phyloP scores from a whole-genome alignment of 257 asterid genomes.

The Solanum boliviense region DNA sequence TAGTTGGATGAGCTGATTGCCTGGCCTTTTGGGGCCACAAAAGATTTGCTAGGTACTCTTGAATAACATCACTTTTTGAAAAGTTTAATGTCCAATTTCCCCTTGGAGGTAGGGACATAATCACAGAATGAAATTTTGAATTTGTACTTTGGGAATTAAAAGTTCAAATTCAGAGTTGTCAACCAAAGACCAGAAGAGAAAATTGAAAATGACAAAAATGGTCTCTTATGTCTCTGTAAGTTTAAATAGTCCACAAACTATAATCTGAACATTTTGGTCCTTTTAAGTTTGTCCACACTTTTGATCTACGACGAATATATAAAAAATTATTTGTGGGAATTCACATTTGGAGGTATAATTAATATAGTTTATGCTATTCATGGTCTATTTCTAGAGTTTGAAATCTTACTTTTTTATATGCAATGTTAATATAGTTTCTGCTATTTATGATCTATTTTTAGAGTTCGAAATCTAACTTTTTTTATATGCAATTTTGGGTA shows the following conservation, averaged over 20 bases:
- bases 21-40: not conserved
- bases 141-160: not conserved
- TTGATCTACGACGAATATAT: not conserved
- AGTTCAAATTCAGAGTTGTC: not conserved
- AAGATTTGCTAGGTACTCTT: not conserved
- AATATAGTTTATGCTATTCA: rapidly evolving
- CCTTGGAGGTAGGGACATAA: not conserved
- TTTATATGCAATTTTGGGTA: not conserved
- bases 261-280: not conserved
- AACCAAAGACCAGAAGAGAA: not conserved
- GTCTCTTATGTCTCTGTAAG: not conserved
- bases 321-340: not conserved
- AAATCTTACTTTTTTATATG: too few relatives aligned
- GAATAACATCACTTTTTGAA: not conserved
- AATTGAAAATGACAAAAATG: not conserved
- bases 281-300: not conserved
- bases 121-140: not conserved
- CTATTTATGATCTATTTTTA: rapidly evolving
- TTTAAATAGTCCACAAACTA: not conserved
- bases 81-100: not conserved
- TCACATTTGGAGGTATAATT: not conserved
- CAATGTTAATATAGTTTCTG: too few relatives aligned
- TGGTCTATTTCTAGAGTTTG: not conserved
- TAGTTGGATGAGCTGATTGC: not conserved
- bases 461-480: not conserved